phyloP scores from a whole-genome alignment of 495 filamentous ascomycete species.

The Hypoxylon lienhwacheense region DNA sequence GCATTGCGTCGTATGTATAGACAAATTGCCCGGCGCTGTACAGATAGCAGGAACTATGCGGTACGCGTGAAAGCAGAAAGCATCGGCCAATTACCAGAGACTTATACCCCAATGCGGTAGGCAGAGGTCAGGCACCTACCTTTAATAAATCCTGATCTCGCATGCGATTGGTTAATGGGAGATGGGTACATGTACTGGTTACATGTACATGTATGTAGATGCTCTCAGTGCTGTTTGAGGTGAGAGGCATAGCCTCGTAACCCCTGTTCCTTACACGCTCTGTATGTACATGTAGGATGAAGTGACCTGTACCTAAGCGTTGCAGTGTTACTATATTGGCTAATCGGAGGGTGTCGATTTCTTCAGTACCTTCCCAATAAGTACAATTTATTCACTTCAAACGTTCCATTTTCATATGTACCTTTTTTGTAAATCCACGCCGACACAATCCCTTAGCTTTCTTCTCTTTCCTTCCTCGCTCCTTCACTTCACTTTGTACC shows the following conservation, averaged over 20 bases:
- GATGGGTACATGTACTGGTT: neutral
- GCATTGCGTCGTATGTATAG: too few species aligned
- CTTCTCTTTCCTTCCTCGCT: neutral
- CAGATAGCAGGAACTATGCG: neutral
- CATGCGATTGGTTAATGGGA: too few species aligned
- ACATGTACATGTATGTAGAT: neutral
- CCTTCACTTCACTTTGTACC: neutral
- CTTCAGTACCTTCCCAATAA: slow-evolving; percentile 25
- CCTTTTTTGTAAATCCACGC: too few species aligned
- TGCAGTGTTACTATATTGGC: too few species aligned
- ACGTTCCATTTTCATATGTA: too few species aligned
- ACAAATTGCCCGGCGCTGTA: slow-evolving; percentile 8
- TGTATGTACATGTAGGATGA: too few species aligned
- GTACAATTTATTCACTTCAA: neutral
- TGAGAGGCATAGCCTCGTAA: slow-evolving; percentile 20
- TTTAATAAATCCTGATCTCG: too few species aligned
- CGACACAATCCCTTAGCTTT: slow-evolving; percentile 9
- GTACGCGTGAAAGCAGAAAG: neutral
- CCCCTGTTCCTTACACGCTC: slow-evolving; percentile 21
- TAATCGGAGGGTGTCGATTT: slow-evolving; percentile 5
- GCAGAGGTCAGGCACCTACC: too few species aligned
- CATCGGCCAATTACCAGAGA: slow-evolving; percentile 10
- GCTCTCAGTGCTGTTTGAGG: slow-evolving; percentile 17
- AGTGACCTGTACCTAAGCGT: too few species aligned
- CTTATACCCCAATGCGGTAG: slow-evolving; percentile 14